Percentiles rank a stretch among this genome's conserved stretches.
These are phyloP conservation scores for Kandelia obovata DNA, from an alignment of 345 rosid genomes.

Conservation along the genomic window DNA sequence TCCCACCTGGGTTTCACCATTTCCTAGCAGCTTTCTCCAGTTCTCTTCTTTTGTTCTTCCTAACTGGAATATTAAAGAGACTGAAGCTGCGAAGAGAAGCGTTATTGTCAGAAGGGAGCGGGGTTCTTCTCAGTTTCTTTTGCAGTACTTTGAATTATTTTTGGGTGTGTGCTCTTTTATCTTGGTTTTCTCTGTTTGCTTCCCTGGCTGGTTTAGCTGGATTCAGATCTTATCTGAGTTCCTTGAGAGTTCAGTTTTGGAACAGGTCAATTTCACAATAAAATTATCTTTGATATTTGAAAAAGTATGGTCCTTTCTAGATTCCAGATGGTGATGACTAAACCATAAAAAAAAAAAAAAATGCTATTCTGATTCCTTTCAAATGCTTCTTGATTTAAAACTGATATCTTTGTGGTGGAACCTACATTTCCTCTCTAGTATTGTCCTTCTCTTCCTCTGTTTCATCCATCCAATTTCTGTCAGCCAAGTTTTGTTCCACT, in stretches of 20 bases:
- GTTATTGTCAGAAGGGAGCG: not conserved
- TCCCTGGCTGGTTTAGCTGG: conserved; percentile 5
- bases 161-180: not conserved
- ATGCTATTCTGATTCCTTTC: conserved; percentile 57
- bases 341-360: conserved; percentile 8
- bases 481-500: conserved; percentile 1
- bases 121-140: conserved; percentile 1
- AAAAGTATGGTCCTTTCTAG: conserved; percentile 45
- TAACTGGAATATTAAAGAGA: conserved; percentile 13
- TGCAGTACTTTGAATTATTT: conserved; percentile 4
- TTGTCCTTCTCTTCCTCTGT: conserved; percentile 17
- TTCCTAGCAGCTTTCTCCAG: not conserved
- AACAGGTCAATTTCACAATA: not conserved
- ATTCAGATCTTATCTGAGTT: conserved; percentile 32
- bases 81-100: conserved; percentile 13
- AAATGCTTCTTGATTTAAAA: conserved; percentile 50
- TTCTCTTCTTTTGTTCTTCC: conserved; percentile 2
- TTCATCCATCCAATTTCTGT: conserved; percentile 7
- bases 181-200: conserved; percentile 14
- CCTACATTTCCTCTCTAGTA: conserved; percentile 17
- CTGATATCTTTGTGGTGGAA: conserved; percentile 35
- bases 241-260: conserved; percentile 20
- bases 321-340: conserved; percentile 45
- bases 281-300: conserved; percentile 10
- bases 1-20: conserved; percentile 17